These are phyloP conservation scores for Scedosporium apiospermum DNA, from an alignment of 2,329 filamentous ascomycete genomes.

Conservation along the genomic window DNA sequence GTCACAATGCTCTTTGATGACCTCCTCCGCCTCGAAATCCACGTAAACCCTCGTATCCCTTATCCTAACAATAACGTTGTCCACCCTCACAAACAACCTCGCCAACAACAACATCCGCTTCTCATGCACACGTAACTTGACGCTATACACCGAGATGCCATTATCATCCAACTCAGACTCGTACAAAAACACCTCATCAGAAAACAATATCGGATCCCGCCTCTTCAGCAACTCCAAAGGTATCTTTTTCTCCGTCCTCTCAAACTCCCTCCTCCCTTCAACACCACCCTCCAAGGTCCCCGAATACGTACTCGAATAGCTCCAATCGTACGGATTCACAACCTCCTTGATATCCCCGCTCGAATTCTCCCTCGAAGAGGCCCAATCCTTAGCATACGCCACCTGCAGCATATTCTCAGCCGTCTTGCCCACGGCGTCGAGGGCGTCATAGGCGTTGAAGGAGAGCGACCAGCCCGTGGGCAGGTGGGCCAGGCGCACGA, in stretches of 20 bases:
- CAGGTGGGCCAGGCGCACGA: slow-evolving; percentile 65
- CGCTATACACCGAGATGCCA: slow-evolving; percentile 80
- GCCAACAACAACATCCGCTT: slow-evolving; percentile 74
- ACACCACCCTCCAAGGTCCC: slow-evolving; percentile 48
- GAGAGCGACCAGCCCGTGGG: slow-evolving; percentile 66
- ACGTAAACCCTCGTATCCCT: slow-evolving; percentile 87
- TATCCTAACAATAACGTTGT: slow-evolving; percentile 79
- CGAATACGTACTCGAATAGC: slow-evolving; percentile 80
- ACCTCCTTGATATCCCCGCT: slow-evolving; percentile 86
- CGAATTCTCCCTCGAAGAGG: slow-evolving; percentile 56
- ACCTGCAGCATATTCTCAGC: slow-evolving; percentile 86
- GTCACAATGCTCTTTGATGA: slow-evolving; percentile 85
- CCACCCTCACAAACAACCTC: slow-evolving; percentile 85
- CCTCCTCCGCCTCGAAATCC: slow-evolving; percentile 69
- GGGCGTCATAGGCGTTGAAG: slow-evolving; percentile 79
- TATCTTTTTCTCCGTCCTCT: slow-evolving; percentile 41
- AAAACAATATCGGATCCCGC: slow-evolving; percentile 90
- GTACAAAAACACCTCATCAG: slow-evolving; percentile 91
- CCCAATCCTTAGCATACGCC: slow-evolving; percentile 84
- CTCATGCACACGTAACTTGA: slow-evolving; percentile 90
- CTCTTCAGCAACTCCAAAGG: slow-evolving; percentile 79
- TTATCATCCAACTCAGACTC: slow-evolving; percentile 98
- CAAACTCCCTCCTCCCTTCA: slow-evolving; percentile 9
- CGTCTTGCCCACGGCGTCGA: slow-evolving; percentile 91
- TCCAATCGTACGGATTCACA: slow-evolving; percentile 97